Percentiles rank a stretch among this genome's conserved stretches.
Evolutionary conservation across 2,329 filamentous ascomycete genomes (phyloP).

Genomic region (Colletotrichum abscissum): DNA sequence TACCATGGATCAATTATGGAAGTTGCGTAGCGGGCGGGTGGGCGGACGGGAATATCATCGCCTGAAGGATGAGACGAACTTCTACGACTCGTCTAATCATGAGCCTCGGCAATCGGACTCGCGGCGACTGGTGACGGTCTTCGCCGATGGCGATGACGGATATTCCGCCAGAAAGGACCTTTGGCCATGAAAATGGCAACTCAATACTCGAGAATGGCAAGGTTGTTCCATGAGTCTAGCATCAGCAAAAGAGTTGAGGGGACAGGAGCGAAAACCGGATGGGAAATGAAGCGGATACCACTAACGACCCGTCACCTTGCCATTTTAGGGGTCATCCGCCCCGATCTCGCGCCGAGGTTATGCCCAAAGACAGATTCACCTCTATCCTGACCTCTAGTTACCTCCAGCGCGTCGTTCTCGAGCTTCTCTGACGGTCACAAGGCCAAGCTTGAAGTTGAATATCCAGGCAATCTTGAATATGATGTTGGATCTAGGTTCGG

Average conservation of each 20-base stretch:
- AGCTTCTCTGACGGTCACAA: neutral
- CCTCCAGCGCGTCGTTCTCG: neutral
- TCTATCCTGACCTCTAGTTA: neutral
- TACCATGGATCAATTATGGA: neutral
- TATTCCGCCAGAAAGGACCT: neutral
- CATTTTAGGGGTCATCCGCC: neutral
- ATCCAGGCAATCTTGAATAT: neutral
- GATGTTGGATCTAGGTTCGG: slow-evolving; percentile 29
- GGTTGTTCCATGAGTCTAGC: no score
- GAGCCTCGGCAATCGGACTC: neutral
- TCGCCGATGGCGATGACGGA: neutral
- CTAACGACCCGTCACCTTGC: neutral
- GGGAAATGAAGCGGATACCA: neutral
- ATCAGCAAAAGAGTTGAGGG: neutral
- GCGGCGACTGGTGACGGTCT: neutral
- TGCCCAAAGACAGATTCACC: neutral
- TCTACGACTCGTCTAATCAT: neutral
- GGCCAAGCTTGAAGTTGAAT: neutral
- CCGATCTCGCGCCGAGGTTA: neutral
- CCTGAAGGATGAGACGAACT: neutral
- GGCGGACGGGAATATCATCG: neutral
- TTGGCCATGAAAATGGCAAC: neutral
- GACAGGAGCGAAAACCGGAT: neutral
- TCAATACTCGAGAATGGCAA: no score
- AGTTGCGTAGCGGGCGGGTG: no score